phyloP scores from a whole-genome alignment of 441 rosid genomes.

The Rhodomyrtus psidioides region DNA sequence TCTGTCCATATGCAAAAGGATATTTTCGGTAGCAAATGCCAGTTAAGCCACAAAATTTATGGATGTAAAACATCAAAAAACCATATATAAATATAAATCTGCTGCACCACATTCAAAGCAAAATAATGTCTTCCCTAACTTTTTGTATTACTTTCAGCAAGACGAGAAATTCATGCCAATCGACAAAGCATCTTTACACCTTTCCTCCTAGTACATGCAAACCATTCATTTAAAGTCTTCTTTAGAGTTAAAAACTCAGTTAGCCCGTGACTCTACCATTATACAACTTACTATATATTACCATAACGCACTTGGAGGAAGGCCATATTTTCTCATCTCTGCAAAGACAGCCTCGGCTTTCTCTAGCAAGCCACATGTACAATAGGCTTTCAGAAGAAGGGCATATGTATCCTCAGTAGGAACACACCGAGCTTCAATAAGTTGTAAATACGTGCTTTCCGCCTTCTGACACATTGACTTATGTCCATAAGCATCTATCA shows the following conservation, averaged over 20 bases:
- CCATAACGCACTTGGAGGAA: constrained; percentile 60
- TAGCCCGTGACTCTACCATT: not conserved
- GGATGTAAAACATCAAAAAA: not conserved
- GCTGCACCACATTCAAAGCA: not conserved
- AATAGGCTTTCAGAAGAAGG: constrained; percentile 74
- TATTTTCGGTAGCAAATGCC: not conserved
- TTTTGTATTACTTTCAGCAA: not conserved
- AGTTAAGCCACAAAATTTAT: not conserved
- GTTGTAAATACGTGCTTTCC: constrained; percentile 57
- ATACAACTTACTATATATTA: not conserved
- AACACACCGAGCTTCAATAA: constrained; percentile 62
- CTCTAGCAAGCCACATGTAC: constrained; percentile 42
- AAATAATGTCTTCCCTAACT: not conserved
- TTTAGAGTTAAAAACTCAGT: not conserved
- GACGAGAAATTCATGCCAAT: not conserved
- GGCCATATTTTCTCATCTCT: constrained; percentile 69
- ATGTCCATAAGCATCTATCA: constrained; percentile 78
- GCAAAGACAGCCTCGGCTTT: constrained; percentile 72
- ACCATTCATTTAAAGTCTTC: not conserved
- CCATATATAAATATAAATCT: no score
- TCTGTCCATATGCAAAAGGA: not conserved
- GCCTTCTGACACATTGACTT: constrained; percentile 54
- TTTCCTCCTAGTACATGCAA: not conserved
- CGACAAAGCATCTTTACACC: not conserved
- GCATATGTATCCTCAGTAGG: constrained; percentile 93